Base-by-base conservation (phyloP, 2,329 filamentous ascomycete genomes). In the Sphaerostilbella broomeana region DNA sequence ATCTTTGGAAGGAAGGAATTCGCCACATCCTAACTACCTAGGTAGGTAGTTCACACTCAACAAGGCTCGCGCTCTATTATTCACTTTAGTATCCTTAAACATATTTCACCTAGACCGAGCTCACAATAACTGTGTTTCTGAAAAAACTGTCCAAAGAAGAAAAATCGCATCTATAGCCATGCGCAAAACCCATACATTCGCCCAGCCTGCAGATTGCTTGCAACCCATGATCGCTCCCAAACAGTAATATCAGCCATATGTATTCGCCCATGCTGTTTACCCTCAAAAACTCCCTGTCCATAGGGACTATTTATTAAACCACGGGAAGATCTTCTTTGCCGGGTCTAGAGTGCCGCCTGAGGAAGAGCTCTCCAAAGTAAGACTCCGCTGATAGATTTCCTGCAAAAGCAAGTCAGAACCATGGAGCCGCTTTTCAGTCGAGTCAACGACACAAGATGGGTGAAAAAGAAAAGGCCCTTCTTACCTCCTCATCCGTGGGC, bases 401-500 rank as follows among this genome's bases (percentile, higher is more conserved):
- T 81, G 44, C n/a, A n/a, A n/a, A n/a, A n/a, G n/a, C n/a, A n/a
- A n/a, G n/a, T n/a, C n/a, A n/a, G n/a, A n/a, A n/a, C n/a, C n/a
- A n/a, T n/a, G n/a, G n/a, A n/a, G n/a, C n/a, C n/a, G n/a, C n/a
- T n/a, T n/a, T n/a, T n/a, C n/a, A n/a, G n/a, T n/a, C n/a, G n/a
- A n/a, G n/a, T n/a, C n/a, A n/a, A n/a, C n/a, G n/a, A n/a, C n/a
- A n/a, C n/a, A n/a, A n/a, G n/a, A 12, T 7, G 4, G 5, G 4
- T 11, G 6, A 13, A 11, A 13, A 17, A 19, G 18, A 30, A 2
- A n/a, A 19, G 3, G 6, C 21, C 16, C 17, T 29, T 66, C 81
- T 66, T 64, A 94, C 89, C 68, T 95, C 90, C 52, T 94, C 87
- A 63, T 95, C 88, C 40, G 80, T 83, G 30, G 79, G 72, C 65